Conservation (phyloP, 139 green algal genomes). For the Coelastrella sp. region DNA sequence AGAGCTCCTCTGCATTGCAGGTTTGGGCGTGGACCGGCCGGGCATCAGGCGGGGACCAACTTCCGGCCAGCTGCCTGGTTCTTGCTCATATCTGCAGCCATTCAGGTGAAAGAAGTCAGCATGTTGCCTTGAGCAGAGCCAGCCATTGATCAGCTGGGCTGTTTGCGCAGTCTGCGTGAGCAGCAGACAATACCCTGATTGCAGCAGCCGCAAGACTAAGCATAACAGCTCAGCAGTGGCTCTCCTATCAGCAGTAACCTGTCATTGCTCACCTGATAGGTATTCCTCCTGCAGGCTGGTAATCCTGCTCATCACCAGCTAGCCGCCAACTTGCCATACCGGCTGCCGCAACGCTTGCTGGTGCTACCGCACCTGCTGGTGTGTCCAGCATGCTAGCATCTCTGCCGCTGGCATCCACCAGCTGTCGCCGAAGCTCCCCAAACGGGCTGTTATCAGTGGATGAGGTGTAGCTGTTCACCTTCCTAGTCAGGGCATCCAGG, state of each 20-base stretch:
- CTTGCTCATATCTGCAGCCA: not conserved
- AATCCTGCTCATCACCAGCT: not conserved
- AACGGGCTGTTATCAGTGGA: conserved; percentile 25
- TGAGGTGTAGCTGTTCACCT: conserved; percentile 41
- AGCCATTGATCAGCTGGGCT: too few species aligned
- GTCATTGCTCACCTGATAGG: not conserved
- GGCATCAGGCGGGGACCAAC: conserved; percentile 23
- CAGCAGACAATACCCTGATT: too few species aligned
- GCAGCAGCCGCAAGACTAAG: too few species aligned
- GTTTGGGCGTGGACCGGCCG: conserved; percentile 15
- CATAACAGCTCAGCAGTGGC: too few species aligned
- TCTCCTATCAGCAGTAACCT: too few species aligned
- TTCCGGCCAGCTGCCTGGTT: conserved; percentile 8
- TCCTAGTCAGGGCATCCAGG: conserved; percentile 36
- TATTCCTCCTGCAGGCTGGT: not conserved
- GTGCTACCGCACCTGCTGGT: conserved; percentile 15
- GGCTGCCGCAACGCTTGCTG: conserved; percentile 7
- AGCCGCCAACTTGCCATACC: not conserved
- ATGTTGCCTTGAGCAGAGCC: not conserved
- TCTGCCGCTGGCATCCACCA: conserved; percentile 23
- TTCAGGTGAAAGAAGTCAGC: not conserved
- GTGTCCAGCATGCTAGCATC: conserved; percentile 7
- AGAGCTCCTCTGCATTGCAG: not conserved
- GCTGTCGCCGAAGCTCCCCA: conserved; percentile 27
- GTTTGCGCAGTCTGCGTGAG: too few species aligned